Conservation (phyloP, 2,329 filamentous ascomycete species). For the Ramichloridium luteum region DNA sequence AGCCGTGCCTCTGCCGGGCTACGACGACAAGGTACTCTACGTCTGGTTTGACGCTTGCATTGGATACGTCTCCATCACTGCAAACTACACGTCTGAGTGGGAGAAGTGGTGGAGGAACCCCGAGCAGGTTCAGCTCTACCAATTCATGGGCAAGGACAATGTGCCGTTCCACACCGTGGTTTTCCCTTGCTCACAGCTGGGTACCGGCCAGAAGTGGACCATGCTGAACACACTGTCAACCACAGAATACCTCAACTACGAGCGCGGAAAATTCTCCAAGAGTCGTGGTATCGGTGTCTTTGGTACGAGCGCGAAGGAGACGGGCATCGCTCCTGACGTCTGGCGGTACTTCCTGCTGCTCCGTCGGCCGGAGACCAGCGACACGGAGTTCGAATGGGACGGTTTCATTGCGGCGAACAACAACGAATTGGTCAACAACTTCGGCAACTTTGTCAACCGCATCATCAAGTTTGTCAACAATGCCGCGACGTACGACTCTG, state of each 20-base stretch:
- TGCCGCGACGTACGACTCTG: conserved; percentile 55
- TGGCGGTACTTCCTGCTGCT: conserved; percentile 88
- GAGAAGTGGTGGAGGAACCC: conserved; percentile 91
- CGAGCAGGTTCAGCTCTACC: conserved; percentile 75
- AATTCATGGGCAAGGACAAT: conserved; percentile 93
- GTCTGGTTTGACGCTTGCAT: conserved; percentile 91
- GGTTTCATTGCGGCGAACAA: conserved; percentile 78
- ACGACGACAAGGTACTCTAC: conserved; percentile 73
- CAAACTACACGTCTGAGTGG: conserved; percentile 80
- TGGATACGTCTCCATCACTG: conserved; percentile 90
- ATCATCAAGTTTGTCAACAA: conserved; percentile 55
- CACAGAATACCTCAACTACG: conserved; percentile 82
- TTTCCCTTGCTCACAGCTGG: conserved; percentile 78
- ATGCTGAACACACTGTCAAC: conserved; percentile 79
- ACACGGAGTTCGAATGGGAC: conserved; percentile 83
- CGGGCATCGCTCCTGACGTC: conserved; percentile 72
- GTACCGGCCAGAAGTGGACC: conserved; percentile 76
- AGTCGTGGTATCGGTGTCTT: conserved; percentile 83
- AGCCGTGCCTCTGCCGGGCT: conserved; percentile 46
- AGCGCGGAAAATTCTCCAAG: conserved; percentile 86
- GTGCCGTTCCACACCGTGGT: conserved; percentile 82
- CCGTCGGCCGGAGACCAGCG: conserved; percentile 70
- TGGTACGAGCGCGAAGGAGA: conserved; percentile 77
- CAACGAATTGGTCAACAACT: conserved; percentile 68
- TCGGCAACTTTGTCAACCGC: conserved; percentile 47